These are phyloP conservation scores for Trichoderma afroharzianum DNA, from an alignment of 2,329 filamentous ascomycete species.

Conservation along the genomic window DNA sequence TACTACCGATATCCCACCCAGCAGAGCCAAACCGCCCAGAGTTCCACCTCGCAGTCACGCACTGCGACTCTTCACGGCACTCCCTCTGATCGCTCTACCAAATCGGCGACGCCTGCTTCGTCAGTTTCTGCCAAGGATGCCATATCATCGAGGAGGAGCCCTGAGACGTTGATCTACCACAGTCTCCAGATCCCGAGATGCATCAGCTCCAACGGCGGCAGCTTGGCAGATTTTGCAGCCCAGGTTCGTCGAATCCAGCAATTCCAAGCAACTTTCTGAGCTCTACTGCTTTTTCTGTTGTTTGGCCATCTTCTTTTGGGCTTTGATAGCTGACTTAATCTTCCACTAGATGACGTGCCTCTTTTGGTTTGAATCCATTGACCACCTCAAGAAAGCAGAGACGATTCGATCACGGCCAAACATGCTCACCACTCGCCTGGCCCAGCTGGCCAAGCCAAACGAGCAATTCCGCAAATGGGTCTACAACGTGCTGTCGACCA, in stretches of 20 bases:
- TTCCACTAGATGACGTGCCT: slow-evolving; percentile 78
- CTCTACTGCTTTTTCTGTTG: background rate
- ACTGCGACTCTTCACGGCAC: background rate
- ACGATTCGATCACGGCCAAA: slow-evolving; percentile 46
- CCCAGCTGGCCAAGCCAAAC: slow-evolving; percentile 69
- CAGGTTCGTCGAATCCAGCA: slow-evolving; percentile 53
- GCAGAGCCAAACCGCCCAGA: slow-evolving; percentile 21
- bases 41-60: slow-evolving; percentile 20
- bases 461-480: slow-evolving; percentile 92
- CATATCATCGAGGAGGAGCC: slow-evolving; percentile 35
- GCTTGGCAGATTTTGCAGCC: slow-evolving; percentile 76
- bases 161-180: slow-evolving; percentile 49
- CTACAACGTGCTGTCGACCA: slow-evolving; percentile 82
- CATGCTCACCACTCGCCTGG: slow-evolving; percentile 50
- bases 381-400: slow-evolving; percentile 73
- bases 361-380: slow-evolving; percentile 93
- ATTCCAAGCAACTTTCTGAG: background rate
- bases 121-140: slow-evolving; percentile 19
- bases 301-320: background rate
- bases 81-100: slow-evolving; percentile 3
- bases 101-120: slow-evolving; percentile 3
- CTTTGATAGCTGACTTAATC: background rate
- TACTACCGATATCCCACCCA: slow-evolving; percentile 30
- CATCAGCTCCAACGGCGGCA: slow-evolving; percentile 72
- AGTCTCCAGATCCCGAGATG: slow-evolving; percentile 70